Conservation (phyloP, 2,329 filamentous ascomycete species). For the Fusarium sterilihyphosum region DNA sequence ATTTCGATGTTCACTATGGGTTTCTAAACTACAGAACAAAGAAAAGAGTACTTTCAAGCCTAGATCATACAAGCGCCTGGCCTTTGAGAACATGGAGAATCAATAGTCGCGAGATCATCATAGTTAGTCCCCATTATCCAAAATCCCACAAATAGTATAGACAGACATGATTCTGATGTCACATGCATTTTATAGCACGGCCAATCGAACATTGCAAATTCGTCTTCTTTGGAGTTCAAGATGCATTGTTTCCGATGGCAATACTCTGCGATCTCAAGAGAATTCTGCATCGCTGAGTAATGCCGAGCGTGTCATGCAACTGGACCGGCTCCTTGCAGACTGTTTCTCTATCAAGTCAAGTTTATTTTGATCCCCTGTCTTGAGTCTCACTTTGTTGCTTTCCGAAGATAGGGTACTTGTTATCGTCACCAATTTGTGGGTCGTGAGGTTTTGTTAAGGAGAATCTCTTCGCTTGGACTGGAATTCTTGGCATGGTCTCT, state of each 20-base stretch:
- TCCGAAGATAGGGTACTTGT: fast-evolving
- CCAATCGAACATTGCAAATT: not conserved
- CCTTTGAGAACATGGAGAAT: not conserved
- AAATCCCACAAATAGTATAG: fast-evolving
- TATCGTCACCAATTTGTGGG: not conserved
- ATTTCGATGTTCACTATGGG: fast-evolving
- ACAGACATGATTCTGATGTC: not conserved
- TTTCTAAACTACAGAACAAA: not conserved
- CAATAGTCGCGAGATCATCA: not conserved
- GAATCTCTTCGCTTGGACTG: not conserved
- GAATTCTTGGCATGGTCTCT: not conserved
- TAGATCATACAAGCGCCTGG: fast-evolving
- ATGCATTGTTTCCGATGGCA: too few relatives aligned
- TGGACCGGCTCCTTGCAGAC: too few relatives aligned
- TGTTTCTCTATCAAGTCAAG: not conserved
- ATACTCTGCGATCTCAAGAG: not conserved
- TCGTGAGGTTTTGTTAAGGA: not conserved
- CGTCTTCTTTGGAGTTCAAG: too few relatives aligned
- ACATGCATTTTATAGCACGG: not conserved
- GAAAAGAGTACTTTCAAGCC: too few relatives aligned
- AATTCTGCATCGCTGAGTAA: too few relatives aligned
- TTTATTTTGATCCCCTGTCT: fast-evolving
- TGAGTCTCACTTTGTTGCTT: fast-evolving
- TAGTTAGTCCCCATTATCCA: fast-evolving
- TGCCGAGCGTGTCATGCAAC: too few relatives aligned